Evolutionary conservation across 257 asterid species (phyloP), one percentile per base, ranked within the genome.

Genomic region (Salvia hispanica): DNA sequence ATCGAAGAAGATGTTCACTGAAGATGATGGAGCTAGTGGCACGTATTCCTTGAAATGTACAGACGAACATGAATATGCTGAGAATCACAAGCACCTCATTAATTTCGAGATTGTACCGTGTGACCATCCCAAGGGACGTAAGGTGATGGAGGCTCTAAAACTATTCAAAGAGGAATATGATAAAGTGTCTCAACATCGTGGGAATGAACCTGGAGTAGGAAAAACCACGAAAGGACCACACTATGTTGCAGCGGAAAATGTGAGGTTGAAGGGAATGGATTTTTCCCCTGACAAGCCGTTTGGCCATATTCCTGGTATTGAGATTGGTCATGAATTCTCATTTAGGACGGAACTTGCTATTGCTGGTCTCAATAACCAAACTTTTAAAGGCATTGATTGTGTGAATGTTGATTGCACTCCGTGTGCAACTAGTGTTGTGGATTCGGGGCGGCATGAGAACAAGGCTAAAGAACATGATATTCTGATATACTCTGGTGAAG

Each of bases 401-500:
- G 71, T 72, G 48, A 55, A n/a, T 8, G 54, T 57, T 0, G 28
- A 71, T 39, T 87, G 88, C 31, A 64, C 44, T 59, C 60, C 15
- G 54, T 72, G 70, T 45, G 98, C 96, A 9, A 82, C 85, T 14
- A 84, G 98, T 76, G 52, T 92, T 62, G 95, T 92, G 56, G 73
- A 86, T 55, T 83, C 95, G 0, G 91, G 93, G 34, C 80, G 77
- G 9, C 84, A 83, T 74, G 88, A 80, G 52, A 80, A 86, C 59
- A 67, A n/a, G 10, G 51, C 71, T 21, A 64, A 63, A 61, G 11
- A 55, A 0, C 1, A 46, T 47, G 86, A 78, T 58, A 76, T 78
- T 46, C 74, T 92, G 72, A 79, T 84, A 48, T 92, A 87, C 79
- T 77, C 79, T 16, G 96, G 98, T 36, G 85, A 84, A 55, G 98